phyloP scores from a whole-genome alignment of 2,329 filamentous ascomycete genomes.

The Plectosphaerella cucumerina region DNA sequence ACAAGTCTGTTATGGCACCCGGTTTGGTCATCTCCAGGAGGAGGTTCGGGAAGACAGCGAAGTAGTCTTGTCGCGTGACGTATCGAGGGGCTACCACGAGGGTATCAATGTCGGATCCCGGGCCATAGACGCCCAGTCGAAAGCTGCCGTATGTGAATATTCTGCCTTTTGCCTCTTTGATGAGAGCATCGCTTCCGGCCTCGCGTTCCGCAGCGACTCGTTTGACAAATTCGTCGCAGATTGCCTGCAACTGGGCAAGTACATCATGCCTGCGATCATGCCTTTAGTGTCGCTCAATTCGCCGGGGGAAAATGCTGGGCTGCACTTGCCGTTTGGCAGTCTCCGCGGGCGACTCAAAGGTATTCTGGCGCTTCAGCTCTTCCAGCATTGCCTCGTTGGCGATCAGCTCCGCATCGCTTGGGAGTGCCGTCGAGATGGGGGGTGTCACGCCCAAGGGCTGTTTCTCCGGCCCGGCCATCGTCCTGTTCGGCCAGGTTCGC shows the following conservation, averaged over 20 bases:
- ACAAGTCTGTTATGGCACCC: constrained; percentile 79
- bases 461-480: constrained; percentile 31
- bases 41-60: constrained; percentile 78
- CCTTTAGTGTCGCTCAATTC: background rate
- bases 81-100: constrained; percentile 89
- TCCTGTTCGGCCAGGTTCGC: background rate
- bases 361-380: constrained; percentile 84
- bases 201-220: constrained; percentile 72
- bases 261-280: constrained; percentile 57
- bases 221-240: constrained; percentile 83
- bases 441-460: constrained; percentile 66
- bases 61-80: constrained; percentile 86
- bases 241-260: constrained; percentile 70
- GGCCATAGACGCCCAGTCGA: constrained; percentile 87
- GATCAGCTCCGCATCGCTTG: constrained; percentile 71
- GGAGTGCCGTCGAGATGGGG: constrained; percentile 73
- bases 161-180: constrained; percentile 83
- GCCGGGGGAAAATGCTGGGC: background rate
- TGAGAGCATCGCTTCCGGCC: constrained; percentile 66
- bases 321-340: constrained; percentile 69
- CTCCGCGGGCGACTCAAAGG: constrained; percentile 81
- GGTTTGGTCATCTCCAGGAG: constrained; percentile 71
- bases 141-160: constrained; percentile 97
- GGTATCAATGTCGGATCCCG: constrained; percentile 96
- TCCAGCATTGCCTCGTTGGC: constrained; percentile 76